Evolutionary conservation across 2,329 filamentous ascomycete species (phyloP).

Genomic region (Colletotrichum sublineola): DNA sequence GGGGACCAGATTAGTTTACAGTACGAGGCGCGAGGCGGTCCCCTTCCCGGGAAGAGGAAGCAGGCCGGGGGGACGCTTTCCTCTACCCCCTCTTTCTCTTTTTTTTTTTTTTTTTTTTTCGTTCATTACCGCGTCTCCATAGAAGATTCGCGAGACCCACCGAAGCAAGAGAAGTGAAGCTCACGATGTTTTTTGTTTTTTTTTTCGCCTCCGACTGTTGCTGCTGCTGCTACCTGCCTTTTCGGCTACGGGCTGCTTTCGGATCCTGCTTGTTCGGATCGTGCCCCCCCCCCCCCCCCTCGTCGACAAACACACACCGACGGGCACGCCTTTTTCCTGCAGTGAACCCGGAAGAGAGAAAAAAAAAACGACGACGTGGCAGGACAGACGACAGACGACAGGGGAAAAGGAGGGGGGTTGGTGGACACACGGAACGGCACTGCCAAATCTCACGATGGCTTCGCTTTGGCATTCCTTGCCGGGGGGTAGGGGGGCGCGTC

Average conservation of each 20-base stretch:
- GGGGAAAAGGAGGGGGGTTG: not conserved
- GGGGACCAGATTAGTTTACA: not conserved
- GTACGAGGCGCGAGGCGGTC: not conserved
- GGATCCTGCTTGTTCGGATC: not conserved
- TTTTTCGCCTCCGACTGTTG: constrained; percentile 1
- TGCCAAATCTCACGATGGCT: constrained; percentile 38
- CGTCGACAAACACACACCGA: not conserved
- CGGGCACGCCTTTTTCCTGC: constrained; percentile 13
- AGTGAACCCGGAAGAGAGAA: constrained; percentile 20
- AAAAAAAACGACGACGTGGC: constrained; percentile 34
- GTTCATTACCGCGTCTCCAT: constrained; percentile 19
- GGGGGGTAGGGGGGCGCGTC: not conserved
- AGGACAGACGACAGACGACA: not conserved
- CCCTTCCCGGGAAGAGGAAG: not conserved
- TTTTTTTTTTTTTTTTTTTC: not conserved
- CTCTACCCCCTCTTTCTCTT: not conserved
- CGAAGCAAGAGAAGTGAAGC: constrained; percentile 12
- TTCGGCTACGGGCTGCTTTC: not conserved
- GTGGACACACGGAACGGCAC: constrained; percentile 7
- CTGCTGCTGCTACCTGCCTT: not conserved
- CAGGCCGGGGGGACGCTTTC: not conserved
- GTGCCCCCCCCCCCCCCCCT: not conserved
- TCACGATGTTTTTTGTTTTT: constrained; percentile 25
- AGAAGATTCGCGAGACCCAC: constrained; percentile 31
- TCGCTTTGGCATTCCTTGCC: constrained; percentile 37